Percentiles rank a stretch among this genome's conserved stretches.
Evolutionary conservation across 495 filamentous ascomycete species (phyloP).

Genomic region (Clavariopsis aquatica): DNA sequence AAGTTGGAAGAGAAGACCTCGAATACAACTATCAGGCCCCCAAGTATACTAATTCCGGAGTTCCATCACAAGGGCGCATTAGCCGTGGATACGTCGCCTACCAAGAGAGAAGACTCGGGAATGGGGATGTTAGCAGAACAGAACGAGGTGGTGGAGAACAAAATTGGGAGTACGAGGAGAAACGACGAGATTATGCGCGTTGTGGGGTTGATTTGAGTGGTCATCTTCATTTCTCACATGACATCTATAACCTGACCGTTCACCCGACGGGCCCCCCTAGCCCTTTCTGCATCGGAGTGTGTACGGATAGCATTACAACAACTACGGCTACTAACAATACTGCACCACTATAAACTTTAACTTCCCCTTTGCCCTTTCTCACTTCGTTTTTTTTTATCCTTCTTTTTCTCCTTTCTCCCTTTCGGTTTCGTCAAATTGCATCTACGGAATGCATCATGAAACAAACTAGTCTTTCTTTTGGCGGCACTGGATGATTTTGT

Average conservation of each 20-base stretch:
- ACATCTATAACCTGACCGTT: no score
- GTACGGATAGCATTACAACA: neutral
- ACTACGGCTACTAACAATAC: neutral
- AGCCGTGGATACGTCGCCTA: conserved; percentile 8
- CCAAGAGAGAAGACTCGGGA: neutral
- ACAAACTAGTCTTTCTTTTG: neutral
- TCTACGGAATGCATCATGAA: neutral
- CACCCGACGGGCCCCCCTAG: no score
- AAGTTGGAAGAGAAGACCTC: conserved; percentile 27
- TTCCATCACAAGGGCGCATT: conserved; percentile 17
- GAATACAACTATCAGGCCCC: conserved; percentile 27
- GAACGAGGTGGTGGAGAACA: neutral
- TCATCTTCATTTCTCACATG: neutral
- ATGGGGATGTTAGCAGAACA: neutral
- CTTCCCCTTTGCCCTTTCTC: neutral
- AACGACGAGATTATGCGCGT: neutral
- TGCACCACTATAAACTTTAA: neutral
- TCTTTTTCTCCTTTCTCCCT: neutral
- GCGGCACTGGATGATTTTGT: neutral
- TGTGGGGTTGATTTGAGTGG: neutral
- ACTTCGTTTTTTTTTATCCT: neutral
- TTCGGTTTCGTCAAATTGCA: neutral
- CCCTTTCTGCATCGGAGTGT: neutral
- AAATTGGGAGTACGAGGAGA: neutral
- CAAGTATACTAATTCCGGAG: conserved; percentile 34